phyloP scores from a whole-genome alignment of 108 stramenopile species.

The Cyclotella cryptica region DNA sequence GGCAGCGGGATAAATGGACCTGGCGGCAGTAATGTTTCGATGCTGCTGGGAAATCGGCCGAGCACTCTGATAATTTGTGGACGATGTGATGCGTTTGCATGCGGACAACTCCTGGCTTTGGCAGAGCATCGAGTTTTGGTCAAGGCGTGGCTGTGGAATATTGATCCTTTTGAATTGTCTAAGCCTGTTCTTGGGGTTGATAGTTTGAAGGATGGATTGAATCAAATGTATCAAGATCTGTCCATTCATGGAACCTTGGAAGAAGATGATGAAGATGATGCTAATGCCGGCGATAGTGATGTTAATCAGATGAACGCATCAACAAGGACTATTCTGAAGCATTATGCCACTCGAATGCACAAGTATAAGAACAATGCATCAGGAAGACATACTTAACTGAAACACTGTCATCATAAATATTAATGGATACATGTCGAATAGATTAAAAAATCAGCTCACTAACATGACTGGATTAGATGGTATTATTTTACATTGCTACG shows the following conservation, averaged over 20 bases:
- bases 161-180: conserved; percentile 70
- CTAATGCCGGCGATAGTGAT: conserved; percentile 30
- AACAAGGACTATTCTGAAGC: conserved; percentile 67
- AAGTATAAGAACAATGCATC: not conserved
- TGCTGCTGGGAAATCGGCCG: conserved; percentile 70
- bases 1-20: conserved; percentile 22
- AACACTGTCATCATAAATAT: not conserved
- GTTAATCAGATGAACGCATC: conserved; percentile 54
- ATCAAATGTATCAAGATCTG: conserved; percentile 49
- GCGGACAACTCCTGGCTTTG: conserved; percentile 84
- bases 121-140: conserved; percentile 82
- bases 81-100: conserved; percentile 79
- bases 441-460: too few relatives aligned
- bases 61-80: conserved; percentile 75
- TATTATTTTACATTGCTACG: not conserved
- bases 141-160: conserved; percentile 77
- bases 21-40: not conserved
- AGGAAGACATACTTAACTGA: not conserved
- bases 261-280: conserved; percentile 38
- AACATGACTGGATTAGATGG: too few relatives aligned
- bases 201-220: conserved; percentile 54
- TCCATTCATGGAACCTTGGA: conserved; percentile 15
- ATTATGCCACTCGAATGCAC: conserved; percentile 64
- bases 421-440: too few relatives aligned
- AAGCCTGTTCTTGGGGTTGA: conserved; percentile 50